Conservation (phyloP, 352 stramenopile genomes). For the Blastocystis sp. region DNA sequence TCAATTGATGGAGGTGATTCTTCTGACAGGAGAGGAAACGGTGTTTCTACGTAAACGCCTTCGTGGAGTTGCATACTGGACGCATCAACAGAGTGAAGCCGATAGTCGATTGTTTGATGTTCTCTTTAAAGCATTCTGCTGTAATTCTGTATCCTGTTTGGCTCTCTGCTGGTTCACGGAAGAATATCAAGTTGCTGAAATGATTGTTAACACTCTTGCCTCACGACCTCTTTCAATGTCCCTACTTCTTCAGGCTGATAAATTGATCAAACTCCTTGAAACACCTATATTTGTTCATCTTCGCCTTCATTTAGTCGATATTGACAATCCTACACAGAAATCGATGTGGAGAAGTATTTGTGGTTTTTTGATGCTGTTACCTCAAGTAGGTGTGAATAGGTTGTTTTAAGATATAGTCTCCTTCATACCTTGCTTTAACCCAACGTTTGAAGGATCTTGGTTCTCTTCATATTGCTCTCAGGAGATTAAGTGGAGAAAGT, state of each 20-base stretch:
- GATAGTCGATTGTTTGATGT: slow-evolving; percentile 76
- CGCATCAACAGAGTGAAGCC: slow-evolving; percentile 66
- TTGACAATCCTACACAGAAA: slow-evolving; percentile 87
- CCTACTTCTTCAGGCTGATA: slow-evolving; percentile 98
- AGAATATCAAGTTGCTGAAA: slow-evolving; percentile 92
- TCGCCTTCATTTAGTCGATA: slow-evolving; percentile 93
- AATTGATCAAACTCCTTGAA: slow-evolving; percentile 96
- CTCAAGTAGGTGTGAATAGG: slow-evolving; percentile 80
- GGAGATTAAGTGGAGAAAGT: neutral
- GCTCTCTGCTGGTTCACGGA: slow-evolving; percentile 94
- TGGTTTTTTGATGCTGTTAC: slow-evolving; percentile 92
- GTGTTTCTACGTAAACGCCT: slow-evolving; percentile 76
- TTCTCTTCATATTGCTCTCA: neutral
- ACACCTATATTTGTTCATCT: slow-evolving; percentile 97
- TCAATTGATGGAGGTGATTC: slow-evolving; percentile 95
- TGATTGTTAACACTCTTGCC: slow-evolving; percentile 91
- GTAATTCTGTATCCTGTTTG: slow-evolving; percentile 85
- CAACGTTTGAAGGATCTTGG: neutral
- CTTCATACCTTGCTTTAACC: neutral
- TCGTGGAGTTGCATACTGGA: neutral
- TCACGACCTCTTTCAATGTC: slow-evolving; percentile 91
- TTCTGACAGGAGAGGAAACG: slow-evolving; percentile 94
- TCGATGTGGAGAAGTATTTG: slow-evolving; percentile 94
- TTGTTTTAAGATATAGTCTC: neutral
- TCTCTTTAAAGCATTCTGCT: slow-evolving; percentile 88